These are phyloP conservation scores for Erigeron philadelphicus DNA, from an alignment of 140 eudicot genomes.

Conservation along the genomic window DNA sequence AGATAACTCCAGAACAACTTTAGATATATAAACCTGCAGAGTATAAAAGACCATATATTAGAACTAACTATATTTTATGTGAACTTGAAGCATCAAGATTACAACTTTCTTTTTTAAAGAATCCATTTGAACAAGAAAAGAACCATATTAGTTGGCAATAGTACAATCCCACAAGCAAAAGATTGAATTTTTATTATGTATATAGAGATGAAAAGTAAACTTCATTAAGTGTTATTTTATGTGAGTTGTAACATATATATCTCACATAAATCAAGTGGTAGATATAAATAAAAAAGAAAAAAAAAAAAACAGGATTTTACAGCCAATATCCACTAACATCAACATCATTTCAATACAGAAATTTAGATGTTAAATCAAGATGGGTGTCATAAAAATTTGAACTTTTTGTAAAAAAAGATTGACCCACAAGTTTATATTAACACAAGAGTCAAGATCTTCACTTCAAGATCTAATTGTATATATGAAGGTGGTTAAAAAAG, in stretches of 20 bases:
- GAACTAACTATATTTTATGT: slow-evolving; percentile 21
- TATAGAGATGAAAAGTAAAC: slow-evolving; percentile 28
- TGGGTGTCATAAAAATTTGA: slow-evolving; percentile 20
- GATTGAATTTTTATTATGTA: slow-evolving; percentile 17
- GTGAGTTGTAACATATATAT: slow-evolving; percentile 34
- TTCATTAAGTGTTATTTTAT: slow-evolving; percentile 64
- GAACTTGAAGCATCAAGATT: slow-evolving; percentile 29
- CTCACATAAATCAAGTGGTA: slow-evolving; percentile 27
- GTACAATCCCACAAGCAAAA: slow-evolving; percentile 31
- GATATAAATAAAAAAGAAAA: slow-evolving; percentile 4
- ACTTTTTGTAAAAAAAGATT: slow-evolving; percentile 12
- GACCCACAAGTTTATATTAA: slow-evolving; percentile 14
- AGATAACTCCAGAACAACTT: slow-evolving; percentile 20
- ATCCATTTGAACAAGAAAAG: slow-evolving; percentile 39
- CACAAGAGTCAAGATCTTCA: slow-evolving; percentile 21
- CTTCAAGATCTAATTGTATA: slow-evolving; percentile 14
- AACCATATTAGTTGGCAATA: slow-evolving; percentile 35
- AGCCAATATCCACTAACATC: slow-evolving; percentile 9
- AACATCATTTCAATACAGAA: slow-evolving; percentile 23
- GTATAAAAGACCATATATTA: slow-evolving; percentile 29
- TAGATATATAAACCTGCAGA: slow-evolving; percentile 18
- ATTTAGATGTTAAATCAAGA: slow-evolving; percentile 23
- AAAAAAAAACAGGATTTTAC: background rate
- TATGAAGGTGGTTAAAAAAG: background rate
- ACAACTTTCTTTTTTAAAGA: slow-evolving; percentile 21